These are phyloP conservation scores for Aristolochia contorta DNA, from an alignment of 164 flowering plant species.

Conservation along the genomic window DNA sequence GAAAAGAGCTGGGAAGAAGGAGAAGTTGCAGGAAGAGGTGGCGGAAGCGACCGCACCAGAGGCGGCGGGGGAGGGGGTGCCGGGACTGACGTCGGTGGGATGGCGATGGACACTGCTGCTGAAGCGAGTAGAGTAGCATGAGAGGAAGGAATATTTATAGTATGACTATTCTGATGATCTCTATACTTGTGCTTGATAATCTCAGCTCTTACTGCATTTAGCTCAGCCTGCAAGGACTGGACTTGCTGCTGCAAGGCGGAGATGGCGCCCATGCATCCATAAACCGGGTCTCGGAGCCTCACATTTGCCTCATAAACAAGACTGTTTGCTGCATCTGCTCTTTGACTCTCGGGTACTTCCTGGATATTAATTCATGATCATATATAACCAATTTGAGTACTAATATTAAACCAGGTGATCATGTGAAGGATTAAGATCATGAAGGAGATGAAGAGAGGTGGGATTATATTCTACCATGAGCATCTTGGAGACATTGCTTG, in stretches of 20 bases:
- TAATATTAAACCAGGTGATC: no score
- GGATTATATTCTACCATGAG: no score
- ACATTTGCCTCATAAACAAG: constrained; percentile 87
- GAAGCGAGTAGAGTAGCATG: constrained; percentile 32
- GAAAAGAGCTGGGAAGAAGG: constrained; percentile 34
- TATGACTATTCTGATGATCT: constrained; percentile 39
- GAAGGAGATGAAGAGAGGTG: no score
- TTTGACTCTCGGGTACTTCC: constrained; percentile 80
- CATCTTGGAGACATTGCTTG: constrained; percentile 97
- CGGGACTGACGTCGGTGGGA: constrained; percentile 25
- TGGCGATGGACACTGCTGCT: constrained; percentile 32
- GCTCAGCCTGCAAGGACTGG: constrained; percentile 69
- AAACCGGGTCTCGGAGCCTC: constrained; percentile 83
- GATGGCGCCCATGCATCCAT: constrained; percentile 97
- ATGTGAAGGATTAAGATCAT: no score
- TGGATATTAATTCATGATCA: constrained; percentile 6
- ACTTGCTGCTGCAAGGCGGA: constrained; percentile 80
- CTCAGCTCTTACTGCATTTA: constrained; percentile 62
- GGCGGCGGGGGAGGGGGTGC: constrained; percentile 27
- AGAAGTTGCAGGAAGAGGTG: constrained; percentile 10
- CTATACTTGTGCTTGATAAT: constrained; percentile 58
- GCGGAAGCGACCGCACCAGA: constrained; percentile 16
- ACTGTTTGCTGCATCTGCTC: constrained; percentile 87
- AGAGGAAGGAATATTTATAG: constrained; percentile 21
- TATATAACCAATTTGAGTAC: no score